phyloP scores from a whole-genome alignment of 352 stramenopile species.

The Blastocystis sp. region DNA sequence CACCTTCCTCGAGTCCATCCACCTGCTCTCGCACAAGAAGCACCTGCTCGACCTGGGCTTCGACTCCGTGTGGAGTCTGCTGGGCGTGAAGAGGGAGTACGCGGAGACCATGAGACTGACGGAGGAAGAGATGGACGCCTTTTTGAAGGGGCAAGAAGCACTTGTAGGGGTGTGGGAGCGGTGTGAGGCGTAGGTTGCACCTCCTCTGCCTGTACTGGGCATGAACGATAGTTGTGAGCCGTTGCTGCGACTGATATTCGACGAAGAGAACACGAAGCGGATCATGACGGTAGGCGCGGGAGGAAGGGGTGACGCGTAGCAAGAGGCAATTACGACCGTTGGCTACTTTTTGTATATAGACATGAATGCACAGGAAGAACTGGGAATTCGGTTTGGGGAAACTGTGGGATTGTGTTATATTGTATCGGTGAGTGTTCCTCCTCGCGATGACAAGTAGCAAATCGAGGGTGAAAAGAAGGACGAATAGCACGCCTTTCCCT shows the following conservation, averaged over 20 bases:
- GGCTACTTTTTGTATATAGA: slow-evolving; percentile 33
- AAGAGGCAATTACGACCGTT: slow-evolving; percentile 30
- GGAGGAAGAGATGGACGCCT: slow-evolving; percentile 45
- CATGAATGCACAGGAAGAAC: slow-evolving; percentile 27
- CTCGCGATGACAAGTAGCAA: slow-evolving; percentile 21
- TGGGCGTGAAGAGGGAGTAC: slow-evolving; percentile 55
- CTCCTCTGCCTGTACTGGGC: slow-evolving; percentile 16
- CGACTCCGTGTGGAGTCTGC: slow-evolving; percentile 49
- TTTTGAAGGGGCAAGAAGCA: slow-evolving; percentile 4
- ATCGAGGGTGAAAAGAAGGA: slow-evolving; percentile 42
- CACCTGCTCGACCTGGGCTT: slow-evolving; percentile 27
- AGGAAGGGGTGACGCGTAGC: background rate
- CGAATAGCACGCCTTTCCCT: background rate
- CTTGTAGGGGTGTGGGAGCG: slow-evolving; percentile 6
- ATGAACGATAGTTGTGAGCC: slow-evolving; percentile 41
- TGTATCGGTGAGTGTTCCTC: background rate
- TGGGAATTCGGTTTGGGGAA: slow-evolving; percentile 45
- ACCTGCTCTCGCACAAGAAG: background rate
- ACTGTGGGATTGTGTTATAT: slow-evolving; percentile 53
- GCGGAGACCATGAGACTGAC: slow-evolving; percentile 45
- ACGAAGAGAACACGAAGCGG: slow-evolving; percentile 35
- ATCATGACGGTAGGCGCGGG: slow-evolving; percentile 35
- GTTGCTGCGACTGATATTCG: slow-evolving; percentile 46
- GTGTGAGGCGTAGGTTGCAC: background rate
- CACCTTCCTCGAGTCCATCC: slow-evolving; percentile 7